Evolutionary conservation across 352 stramenopile species (phyloP), one percentile per base, ranked within the genome.

Genomic region (Thalassiosira hispida): DNA sequence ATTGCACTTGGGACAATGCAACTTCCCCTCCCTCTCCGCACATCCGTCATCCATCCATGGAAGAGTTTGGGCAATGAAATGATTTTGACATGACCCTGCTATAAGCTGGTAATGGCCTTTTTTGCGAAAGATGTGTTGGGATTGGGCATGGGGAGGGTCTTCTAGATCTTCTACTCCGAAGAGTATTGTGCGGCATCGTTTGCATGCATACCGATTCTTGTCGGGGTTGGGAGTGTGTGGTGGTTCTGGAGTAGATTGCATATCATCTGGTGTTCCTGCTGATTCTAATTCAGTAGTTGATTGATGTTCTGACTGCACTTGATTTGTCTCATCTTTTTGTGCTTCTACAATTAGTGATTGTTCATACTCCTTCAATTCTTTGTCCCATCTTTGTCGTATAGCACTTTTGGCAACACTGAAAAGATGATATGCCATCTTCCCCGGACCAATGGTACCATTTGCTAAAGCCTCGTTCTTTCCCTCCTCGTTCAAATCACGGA

Each of bases 371-470:
- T 70, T 51, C 7, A 70, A 25, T 47, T 77, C 44, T 55, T 71
- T 75, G n/a, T 22, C 29, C 61, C 25, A 73, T 53, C 44, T 70
- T 61, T 67, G 71, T 29, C 38, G 35, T 31, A 83, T 72, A 53
- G 33, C 60, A 51, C 25, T 57, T 70, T 59, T 22, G 25, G 68
- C 75, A 55, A 84, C 16, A n/a, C 40, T 14, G 44, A 68, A 31
- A 18, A 78, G 61, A 79, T 88, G 88, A 44, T 81, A 81, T 16
- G 78, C 83, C 87, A 93, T 93, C 79, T 91, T 93, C 1, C 73
- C 77, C 25, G 85, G 83, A 40, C 87, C 87, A 51, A 93, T 83
- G 14, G 75, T 84, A 35, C 77, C 65, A 14, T 79, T 71, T 9
- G 25, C 5, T 9, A 66, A 56, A 20, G 59, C 71, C 77, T 83